Evolutionary conservation across 805 yeast species (phyloP).

Genomic region (Candida broadrunensis): DNA sequence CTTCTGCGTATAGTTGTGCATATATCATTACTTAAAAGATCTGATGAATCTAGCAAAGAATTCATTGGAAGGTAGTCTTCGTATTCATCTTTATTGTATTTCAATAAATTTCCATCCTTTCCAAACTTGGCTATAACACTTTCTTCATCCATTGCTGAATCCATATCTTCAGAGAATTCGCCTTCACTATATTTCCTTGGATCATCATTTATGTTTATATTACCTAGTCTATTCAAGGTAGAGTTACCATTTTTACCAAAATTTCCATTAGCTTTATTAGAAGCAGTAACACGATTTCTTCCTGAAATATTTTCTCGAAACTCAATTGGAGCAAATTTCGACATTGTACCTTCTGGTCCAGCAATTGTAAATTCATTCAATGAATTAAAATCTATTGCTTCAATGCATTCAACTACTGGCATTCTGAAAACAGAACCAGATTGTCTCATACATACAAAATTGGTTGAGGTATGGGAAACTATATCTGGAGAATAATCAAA

Average conservation of each 20-base stretch:
- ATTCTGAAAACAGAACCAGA: slow-evolving; percentile 84
- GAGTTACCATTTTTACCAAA: slow-evolving; percentile 8
- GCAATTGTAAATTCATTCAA: slow-evolving; percentile 61
- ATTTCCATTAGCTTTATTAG: not conserved
- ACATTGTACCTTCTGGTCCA: slow-evolving; percentile 55
- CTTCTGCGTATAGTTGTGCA: slow-evolving; percentile 68
- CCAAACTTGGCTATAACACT: slow-evolving; percentile 5
- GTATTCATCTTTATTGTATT: slow-evolving; percentile 16
- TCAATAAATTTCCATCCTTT: not conserved
- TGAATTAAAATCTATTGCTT: slow-evolving; percentile 62
- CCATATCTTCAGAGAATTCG: slow-evolving; percentile 13
- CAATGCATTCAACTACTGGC: slow-evolving; percentile 68
- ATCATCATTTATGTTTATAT: slow-evolving; percentile 9
- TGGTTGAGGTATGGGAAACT: slow-evolving; percentile 49
- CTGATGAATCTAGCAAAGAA: slow-evolving; percentile 28
- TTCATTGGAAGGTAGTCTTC: slow-evolving; percentile 27
- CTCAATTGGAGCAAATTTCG: slow-evolving; percentile 30
- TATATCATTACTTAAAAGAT: slow-evolving; percentile 67
- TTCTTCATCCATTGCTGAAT: slow-evolving; percentile 11
- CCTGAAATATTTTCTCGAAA: slow-evolving; percentile 16
- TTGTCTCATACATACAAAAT: slow-evolving; percentile 83
- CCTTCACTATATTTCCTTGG: slow-evolving; percentile 12
- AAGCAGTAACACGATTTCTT: not conserved
- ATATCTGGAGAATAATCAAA: slow-evolving; percentile 75
- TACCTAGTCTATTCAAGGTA: slow-evolving; percentile 9